These are phyloP conservation scores for Ilyonectria robusta DNA, from an alignment of 2,329 filamentous ascomycete species.

Conservation along the genomic window DNA sequence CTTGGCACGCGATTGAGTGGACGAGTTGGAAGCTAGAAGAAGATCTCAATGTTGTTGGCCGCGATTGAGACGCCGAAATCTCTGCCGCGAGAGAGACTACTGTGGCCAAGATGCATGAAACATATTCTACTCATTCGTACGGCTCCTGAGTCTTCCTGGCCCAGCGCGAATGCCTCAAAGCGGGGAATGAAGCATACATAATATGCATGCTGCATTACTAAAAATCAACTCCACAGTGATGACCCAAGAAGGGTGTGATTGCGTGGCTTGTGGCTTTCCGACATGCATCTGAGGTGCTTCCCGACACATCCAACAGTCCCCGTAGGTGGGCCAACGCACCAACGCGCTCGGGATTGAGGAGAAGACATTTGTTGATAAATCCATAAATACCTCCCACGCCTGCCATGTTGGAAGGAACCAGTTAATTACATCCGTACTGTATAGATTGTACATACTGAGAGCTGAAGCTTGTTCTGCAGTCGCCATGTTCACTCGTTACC, in stretches of 20 bases:
- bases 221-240: conserved; percentile 5
- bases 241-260: conserved; percentile 7
- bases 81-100: background rate
- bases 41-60: conserved; percentile 4
- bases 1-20: conserved; percentile 8
- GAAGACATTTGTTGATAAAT: background rate
- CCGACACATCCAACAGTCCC: conserved; percentile 6
- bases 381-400: conserved; percentile 14
- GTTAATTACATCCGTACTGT: background rate
- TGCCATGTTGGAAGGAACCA: background rate
- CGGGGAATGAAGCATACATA: background rate
- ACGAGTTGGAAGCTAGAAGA: background rate
- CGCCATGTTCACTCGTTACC: conserved; percentile 4
- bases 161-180: background rate
- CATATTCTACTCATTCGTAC: background rate
- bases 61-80: background rate
- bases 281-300: conserved; percentile 2
- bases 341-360: background rate
- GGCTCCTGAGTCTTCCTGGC: background rate
- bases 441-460: conserved; percentile 8
- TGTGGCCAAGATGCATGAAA: no score
- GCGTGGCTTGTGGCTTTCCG: conserved; percentile 9
- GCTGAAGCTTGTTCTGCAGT: background rate
- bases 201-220: conserved; percentile 4
- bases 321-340: conserved; percentile 6